Percentiles rank a stretch among this genome's conserved stretches.
Conservation (phyloP, 352 stramenopile species). For the Phytophthora niederhauseri region DNA sequence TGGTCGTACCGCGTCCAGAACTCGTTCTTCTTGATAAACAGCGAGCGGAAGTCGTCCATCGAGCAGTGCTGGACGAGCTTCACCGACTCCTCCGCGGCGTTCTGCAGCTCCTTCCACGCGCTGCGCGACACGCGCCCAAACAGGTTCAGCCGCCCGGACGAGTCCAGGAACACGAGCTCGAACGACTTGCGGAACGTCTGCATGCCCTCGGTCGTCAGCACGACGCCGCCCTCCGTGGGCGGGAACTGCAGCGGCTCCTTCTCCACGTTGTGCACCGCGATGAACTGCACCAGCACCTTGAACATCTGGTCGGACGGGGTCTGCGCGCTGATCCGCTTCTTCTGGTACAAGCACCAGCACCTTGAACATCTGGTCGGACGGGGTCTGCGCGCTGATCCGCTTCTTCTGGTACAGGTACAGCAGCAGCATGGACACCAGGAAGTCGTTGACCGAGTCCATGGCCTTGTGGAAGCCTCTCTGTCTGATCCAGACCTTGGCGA, state of each 20-base stretch:
- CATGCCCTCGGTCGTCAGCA: slow-evolving; percentile 70
- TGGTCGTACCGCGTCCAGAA: slow-evolving; percentile 90
- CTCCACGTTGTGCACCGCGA: slow-evolving; percentile 69
- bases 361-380: slow-evolving; percentile 89
- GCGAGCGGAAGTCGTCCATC: slow-evolving; percentile 74
- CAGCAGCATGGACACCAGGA: slow-evolving; percentile 84
- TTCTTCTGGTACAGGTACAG: slow-evolving; percentile 84
- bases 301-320: slow-evolving; percentile 88
- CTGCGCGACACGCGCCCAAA: slow-evolving; percentile 68
- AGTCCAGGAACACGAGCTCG: slow-evolving; percentile 81
- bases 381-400: slow-evolving; percentile 67
- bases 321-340: slow-evolving; percentile 71
- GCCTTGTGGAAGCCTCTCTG: slow-evolving; percentile 81
- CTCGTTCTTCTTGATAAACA: slow-evolving; percentile 85
- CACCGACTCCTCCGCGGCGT: slow-evolving; percentile 62
- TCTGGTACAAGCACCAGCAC: slow-evolving; percentile 77
- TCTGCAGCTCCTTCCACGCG: slow-evolving; percentile 76
- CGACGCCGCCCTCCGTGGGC: slow-evolving; percentile 55
- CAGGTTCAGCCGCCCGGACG: slow-evolving; percentile 76
- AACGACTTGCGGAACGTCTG: slow-evolving; percentile 69
- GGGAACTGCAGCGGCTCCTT: slow-evolving; percentile 73
- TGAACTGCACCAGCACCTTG: slow-evolving; percentile 85
- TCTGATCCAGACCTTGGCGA: slow-evolving; percentile 90
- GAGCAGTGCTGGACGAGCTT: slow-evolving; percentile 66
- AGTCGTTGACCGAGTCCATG: slow-evolving; percentile 85